Evolutionary conservation across 2,329 filamentous ascomycete genomes (phyloP), one percentile per base, ranked within the genome.

Genomic region (Nemania sp.): DNA sequence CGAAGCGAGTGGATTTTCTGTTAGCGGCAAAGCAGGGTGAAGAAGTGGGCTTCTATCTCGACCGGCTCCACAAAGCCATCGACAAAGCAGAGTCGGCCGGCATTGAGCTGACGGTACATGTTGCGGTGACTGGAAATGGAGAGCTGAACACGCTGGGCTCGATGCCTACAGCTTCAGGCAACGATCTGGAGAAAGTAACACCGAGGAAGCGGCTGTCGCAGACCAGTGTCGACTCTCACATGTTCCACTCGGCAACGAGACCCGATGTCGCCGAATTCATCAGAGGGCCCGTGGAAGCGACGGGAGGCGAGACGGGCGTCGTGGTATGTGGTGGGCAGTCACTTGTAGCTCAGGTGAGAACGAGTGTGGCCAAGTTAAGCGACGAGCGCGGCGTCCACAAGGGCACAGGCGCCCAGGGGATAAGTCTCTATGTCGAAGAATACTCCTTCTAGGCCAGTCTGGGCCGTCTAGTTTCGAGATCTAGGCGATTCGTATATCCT

Each of bases 381-480:
- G 84, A 88, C 66, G 85, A 87, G 73, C 75, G 85, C 42, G 85
- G 82, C 0, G 85, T 87, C 20, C 85, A 87, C 68, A 88, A 88
- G 71, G 85, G 85, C 5, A 87, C 84, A 0, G 85, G 83, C 1
- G 85, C 85, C 0, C 85, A 88, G 69, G 85, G 85, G 0, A 87
- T 88, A 42, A 80, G 82, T 68, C 68, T 87, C 57, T 80, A 85
- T 69, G 83, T 83, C 0, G 85, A 87, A 64, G 84, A 87, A 69
- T 87, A 87, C 71, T 79, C 78, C 21, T 84, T 83, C 64, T 84
- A 59, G 51, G 10, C 25, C 25, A 29, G 25, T 7, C 25, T 29
- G 25, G 25, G 7, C 25, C 25, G 25, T 29, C 25, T 29, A 29
- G 25, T 29, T 29, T 29, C 25, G 3, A 29, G 25, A 29, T 4